Evolutionary conservation across 257 asterid species (phyloP).

Genomic region (Fraxinus americana): DNA sequence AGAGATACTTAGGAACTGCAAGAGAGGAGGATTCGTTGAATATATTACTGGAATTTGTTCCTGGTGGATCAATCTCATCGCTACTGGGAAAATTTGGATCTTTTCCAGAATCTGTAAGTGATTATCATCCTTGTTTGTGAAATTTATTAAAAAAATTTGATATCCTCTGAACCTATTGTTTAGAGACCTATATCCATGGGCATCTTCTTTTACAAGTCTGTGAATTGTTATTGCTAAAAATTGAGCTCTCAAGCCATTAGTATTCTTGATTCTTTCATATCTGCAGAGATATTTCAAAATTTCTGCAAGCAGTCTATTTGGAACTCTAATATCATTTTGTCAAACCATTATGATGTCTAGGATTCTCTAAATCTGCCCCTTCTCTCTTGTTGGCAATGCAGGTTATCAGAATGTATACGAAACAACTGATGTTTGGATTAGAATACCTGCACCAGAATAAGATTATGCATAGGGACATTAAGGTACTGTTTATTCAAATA

Average conservation of each 20-base stretch:
- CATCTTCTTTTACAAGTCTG: neutral
- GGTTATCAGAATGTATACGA: slow-evolving; percentile 97
- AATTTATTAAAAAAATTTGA: neutral
- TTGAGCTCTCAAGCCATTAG: neutral
- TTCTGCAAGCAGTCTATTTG: neutral
- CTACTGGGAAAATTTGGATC: slow-evolving; percentile 97
- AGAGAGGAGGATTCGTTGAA: slow-evolving; percentile 86
- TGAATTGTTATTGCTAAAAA: neutral
- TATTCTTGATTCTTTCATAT: slow-evolving; percentile 10
- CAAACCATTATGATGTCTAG: slow-evolving; percentile 10
- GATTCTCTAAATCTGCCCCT: neutral
- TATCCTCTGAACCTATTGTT: neutral
- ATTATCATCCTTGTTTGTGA: slow-evolving; percentile 6
- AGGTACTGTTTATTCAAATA: slow-evolving; percentile 48
- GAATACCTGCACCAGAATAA: slow-evolving; percentile 93
- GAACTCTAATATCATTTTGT: slow-evolving; percentile 9
- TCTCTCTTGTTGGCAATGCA: slow-evolving; percentile 29
- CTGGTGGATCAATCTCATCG: slow-evolving; percentile 97
- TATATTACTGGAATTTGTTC: slow-evolving; percentile 93
- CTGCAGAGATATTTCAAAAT: neutral
- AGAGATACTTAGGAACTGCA: slow-evolving; percentile 98
- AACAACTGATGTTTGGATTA: slow-evolving; percentile 82
- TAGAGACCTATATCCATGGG: neutral
- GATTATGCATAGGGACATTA: slow-evolving; percentile 97
- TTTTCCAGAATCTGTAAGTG: slow-evolving; percentile 93